Evolutionary conservation across 2,329 filamentous ascomycete species (phyloP).

Genomic region (Periconia digitata): DNA sequence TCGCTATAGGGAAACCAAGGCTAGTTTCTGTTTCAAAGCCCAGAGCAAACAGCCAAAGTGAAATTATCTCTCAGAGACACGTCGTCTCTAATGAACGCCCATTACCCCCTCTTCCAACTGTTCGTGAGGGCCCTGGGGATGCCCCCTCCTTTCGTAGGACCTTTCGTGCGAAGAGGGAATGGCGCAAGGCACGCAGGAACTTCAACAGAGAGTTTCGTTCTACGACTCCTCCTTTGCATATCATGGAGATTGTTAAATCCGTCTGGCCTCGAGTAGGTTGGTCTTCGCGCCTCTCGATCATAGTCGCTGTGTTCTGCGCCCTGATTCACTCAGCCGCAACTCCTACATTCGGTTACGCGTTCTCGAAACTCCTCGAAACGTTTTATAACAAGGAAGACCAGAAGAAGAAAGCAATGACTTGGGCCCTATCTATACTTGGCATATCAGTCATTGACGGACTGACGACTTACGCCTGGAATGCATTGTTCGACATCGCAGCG

Average conservation of each 20-base stretch:
- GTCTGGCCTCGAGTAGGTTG: constrained; percentile 67
- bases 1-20: background rate
- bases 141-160: constrained; percentile 5
- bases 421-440: constrained; percentile 69
- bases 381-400: constrained; percentile 63
- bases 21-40: background rate
- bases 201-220: background rate
- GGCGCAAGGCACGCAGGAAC: background rate
- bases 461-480: constrained; percentile 67
- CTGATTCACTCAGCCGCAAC: constrained; percentile 67
- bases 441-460: constrained; percentile 69
- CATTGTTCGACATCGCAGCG: constrained; percentile 69
- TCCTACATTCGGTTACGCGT: constrained; percentile 74
- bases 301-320: constrained; percentile 63
- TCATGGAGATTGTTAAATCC: constrained; percentile 64
- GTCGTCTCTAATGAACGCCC: background rate
- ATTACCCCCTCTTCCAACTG: background rate
- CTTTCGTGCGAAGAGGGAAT: constrained; percentile 5
- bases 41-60: background rate
- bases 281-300: constrained; percentile 56
- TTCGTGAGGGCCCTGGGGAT: background rate
- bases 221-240: constrained; percentile 17
- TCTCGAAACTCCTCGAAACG: constrained; percentile 70
- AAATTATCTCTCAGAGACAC: background rate
- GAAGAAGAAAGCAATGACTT: constrained; percentile 58